These are phyloP conservation scores for Hymenoscyphus salicellus DNA, from an alignment of 2,329 filamentous ascomycete genomes.

Conservation along the genomic window DNA sequence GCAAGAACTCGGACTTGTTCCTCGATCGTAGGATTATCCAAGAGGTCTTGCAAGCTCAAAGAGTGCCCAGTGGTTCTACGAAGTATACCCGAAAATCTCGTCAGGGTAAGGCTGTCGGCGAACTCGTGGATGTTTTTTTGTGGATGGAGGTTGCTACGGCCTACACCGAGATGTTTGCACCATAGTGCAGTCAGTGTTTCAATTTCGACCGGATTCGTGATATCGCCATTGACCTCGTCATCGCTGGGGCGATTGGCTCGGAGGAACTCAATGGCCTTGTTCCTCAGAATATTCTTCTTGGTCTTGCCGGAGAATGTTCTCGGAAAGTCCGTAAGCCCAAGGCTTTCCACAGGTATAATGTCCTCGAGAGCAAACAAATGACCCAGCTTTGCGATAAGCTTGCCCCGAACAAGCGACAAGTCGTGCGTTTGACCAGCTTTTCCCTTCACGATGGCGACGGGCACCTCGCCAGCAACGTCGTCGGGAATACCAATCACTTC, in stretches of 20 bases:
- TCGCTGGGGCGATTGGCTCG: background rate
- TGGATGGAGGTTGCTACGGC: slow-evolving; percentile 7
- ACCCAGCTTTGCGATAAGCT: slow-evolving; percentile 56
- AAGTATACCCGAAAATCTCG: slow-evolving; percentile 15
- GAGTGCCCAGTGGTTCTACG: slow-evolving; percentile 7
- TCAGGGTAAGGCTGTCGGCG: slow-evolving; percentile 15
- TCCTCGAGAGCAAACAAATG: slow-evolving; percentile 46
- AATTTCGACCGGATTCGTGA: background rate
- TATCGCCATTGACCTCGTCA: background rate
- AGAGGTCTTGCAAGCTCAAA: slow-evolving; percentile 12
- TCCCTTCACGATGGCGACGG: slow-evolving; percentile 68
- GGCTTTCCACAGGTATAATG: slow-evolving; percentile 83
- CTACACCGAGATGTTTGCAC: slow-evolving; percentile 13
- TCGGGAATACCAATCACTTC: slow-evolving; percentile 82
- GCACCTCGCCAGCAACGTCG: slow-evolving; percentile 76
- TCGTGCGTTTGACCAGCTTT: slow-evolving; percentile 23
- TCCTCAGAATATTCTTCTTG: slow-evolving; percentile 75
- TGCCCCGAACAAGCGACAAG: background rate
- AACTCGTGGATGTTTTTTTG: slow-evolving; percentile 14
- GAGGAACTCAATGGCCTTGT: slow-evolving; percentile 19
- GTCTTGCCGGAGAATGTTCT: slow-evolving; percentile 97
- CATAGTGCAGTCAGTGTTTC: slow-evolving; percentile 13
- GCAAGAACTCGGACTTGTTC: slow-evolving; percentile 14
- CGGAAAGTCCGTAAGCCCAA: slow-evolving; percentile 75
- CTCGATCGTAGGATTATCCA: slow-evolving; percentile 13